Evolutionary conservation across 2,329 filamentous ascomycete species (phyloP).

Genomic region (Diplodia intermedia): DNA sequence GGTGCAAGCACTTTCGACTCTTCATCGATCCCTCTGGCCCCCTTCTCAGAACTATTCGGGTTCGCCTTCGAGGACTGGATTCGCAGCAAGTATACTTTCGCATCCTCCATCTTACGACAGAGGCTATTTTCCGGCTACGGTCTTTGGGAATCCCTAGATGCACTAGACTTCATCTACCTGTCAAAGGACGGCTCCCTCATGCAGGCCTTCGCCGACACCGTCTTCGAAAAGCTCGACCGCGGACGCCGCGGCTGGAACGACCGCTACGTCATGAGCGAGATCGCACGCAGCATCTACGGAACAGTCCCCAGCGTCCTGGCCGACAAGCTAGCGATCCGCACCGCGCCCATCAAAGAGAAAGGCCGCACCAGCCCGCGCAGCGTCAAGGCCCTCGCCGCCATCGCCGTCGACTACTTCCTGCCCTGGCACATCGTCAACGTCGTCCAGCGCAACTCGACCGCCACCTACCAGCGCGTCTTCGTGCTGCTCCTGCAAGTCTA

Average conservation of each 20-base stretch:
- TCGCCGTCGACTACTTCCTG: slow-evolving; percentile 69
- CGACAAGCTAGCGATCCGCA: slow-evolving; percentile 68
- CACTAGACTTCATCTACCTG: slow-evolving; percentile 76
- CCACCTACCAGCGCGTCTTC: slow-evolving; percentile 74
- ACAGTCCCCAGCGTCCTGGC: slow-evolving; percentile 60
- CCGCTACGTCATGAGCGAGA: slow-evolving; percentile 78
- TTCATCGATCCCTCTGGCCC: slow-evolving; percentile 58
- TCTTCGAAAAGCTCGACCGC: slow-evolving; percentile 78
- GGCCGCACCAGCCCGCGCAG: slow-evolving; percentile 56
- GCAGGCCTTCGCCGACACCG: slow-evolving; percentile 67
- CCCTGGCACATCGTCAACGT: slow-evolving; percentile 73
- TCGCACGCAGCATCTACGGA: slow-evolving; percentile 75
- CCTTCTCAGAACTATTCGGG: slow-evolving; percentile 78
- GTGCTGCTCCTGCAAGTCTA: slow-evolving; percentile 79
- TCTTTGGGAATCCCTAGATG: slow-evolving; percentile 68
- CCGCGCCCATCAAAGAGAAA: slow-evolving; percentile 55
- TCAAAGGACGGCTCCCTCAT: slow-evolving; percentile 75
- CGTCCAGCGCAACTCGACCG: slow-evolving; percentile 68
- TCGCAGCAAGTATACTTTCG: slow-evolving; percentile 72
- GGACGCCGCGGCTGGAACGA: slow-evolving; percentile 73
- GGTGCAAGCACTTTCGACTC: slow-evolving; percentile 42
- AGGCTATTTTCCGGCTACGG: slow-evolving; percentile 74
- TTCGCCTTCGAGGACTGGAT: slow-evolving; percentile 78
- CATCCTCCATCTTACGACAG: slow-evolving; percentile 69
- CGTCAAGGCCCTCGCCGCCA: slow-evolving; percentile 65